Evolutionary conservation across 805 yeast species (phyloP).

Genomic region (Kuraishia floccosa): DNA sequence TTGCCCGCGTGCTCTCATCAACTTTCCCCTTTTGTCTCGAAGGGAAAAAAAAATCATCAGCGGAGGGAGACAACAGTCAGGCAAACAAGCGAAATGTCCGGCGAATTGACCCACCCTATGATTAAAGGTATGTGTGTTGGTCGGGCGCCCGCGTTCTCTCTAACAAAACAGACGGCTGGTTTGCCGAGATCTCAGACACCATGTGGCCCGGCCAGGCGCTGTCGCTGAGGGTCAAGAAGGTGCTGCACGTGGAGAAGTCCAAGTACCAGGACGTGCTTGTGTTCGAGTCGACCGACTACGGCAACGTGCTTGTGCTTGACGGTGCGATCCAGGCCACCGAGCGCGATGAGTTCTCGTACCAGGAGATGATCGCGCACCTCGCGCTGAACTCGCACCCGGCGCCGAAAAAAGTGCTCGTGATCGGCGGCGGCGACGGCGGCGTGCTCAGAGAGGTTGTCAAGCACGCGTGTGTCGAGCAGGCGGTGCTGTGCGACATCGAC

Average conservation of each 20-base stretch:
- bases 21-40: too few relatives aligned
- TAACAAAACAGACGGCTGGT: conserved; percentile 52
- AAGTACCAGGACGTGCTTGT: conserved; percentile 75
- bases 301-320: conserved; percentile 82
- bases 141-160: conserved; percentile 10
- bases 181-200: conserved; percentile 59
- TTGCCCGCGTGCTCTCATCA: too few relatives aligned
- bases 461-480: conserved; percentile 41
- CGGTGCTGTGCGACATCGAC: conserved; percentile 84
- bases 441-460: conserved; percentile 82
- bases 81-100: conserved; percentile 5
- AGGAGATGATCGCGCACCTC: conserved; percentile 81
- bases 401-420: conserved; percentile 71
- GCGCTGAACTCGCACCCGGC: conserved; percentile 68
- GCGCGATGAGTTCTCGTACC: conserved; percentile 88
- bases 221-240: conserved; percentile 46
- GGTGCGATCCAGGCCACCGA: conserved; percentile 90
- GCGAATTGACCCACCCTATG: conserved; percentile 6
- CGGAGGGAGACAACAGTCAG: too few relatives aligned
- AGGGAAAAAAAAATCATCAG: conserved; percentile 1
- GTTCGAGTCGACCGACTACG: conserved; percentile 65
- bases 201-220: conserved; percentile 86
- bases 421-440: conserved; percentile 97
- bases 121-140: conserved; percentile 4
- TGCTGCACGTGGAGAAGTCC: conserved; percentile 58